Conservation (phyloP, 768 basidiomycete genomes). For the Coprinellus aureogranulatus region DNA sequence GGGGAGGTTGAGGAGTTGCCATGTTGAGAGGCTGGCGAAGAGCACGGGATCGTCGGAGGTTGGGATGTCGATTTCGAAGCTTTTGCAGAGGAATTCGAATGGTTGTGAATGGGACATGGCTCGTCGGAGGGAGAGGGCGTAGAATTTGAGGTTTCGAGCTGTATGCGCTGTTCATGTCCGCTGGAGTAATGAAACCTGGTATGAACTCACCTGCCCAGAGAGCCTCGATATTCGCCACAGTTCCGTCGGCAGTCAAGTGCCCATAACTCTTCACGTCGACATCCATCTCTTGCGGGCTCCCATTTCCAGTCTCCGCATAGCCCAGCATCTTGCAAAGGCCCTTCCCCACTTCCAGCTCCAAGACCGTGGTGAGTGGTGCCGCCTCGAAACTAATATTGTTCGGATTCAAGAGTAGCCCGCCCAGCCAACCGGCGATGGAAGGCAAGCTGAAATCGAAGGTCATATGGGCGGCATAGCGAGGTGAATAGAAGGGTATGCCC, state of each 20-base stretch:
- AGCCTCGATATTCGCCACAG: slow-evolving; percentile 47
- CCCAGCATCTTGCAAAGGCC: slow-evolving; percentile 42
- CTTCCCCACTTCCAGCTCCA: slow-evolving; percentile 38
- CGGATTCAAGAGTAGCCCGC: slow-evolving; percentile 34
- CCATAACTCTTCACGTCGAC: slow-evolving; percentile 31
- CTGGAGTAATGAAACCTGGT: too few species aligned
- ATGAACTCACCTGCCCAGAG: slow-evolving; percentile 32
- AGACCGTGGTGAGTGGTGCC: slow-evolving; percentile 35
- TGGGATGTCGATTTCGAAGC: slow-evolving; percentile 25
- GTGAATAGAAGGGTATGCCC: slow-evolving; percentile 38
- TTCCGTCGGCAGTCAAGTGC: slow-evolving; percentile 42
- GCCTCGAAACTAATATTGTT: slow-evolving; percentile 45
- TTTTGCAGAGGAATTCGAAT: slow-evolving; percentile 28
- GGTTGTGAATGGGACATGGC: slow-evolving; percentile 29
- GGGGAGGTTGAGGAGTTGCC: slow-evolving; percentile 43
- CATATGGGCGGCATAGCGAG: slow-evolving; percentile 42
- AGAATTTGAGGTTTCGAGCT: slow-evolving; percentile 49
- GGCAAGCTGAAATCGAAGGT: slow-evolving; percentile 31
- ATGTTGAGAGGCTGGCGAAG: slow-evolving; percentile 28
- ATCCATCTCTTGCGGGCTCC: too few species aligned
- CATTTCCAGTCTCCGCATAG: slow-evolving; percentile 18
- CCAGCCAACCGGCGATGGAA: slow-evolving; percentile 26
- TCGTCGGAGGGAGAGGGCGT: slow-evolving; percentile 35
- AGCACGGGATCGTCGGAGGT: slow-evolving; percentile 23
- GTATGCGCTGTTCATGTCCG: neutral